phyloP scores from a whole-genome alignment of 345 rosid genomes.

The Eucalyptus lansdowneana region DNA sequence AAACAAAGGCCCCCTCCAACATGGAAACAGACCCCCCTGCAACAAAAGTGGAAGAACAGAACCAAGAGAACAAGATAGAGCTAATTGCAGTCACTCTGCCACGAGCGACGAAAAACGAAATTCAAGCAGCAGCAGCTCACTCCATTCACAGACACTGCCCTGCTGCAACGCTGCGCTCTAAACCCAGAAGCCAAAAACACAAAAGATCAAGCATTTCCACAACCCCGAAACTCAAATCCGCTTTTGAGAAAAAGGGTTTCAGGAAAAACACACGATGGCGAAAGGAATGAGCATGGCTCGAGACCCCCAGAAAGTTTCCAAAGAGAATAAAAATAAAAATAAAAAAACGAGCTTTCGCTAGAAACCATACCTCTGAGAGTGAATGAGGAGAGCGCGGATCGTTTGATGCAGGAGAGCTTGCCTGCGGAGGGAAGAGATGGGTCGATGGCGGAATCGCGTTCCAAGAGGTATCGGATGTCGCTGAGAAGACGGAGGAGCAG shows the following conservation, averaged over 20 bases:
- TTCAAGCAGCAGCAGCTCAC: background rate
- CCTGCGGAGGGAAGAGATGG: background rate
- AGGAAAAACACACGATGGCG: background rate
- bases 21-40: background rate
- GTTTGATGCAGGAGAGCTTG: background rate
- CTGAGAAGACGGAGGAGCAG: background rate
- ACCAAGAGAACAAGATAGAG: background rate
- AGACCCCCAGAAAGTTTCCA: background rate
- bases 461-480: background rate
- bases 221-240: background rate
- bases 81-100: background rate
- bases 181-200: background rate
- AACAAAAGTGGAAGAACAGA: background rate
- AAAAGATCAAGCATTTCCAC: background rate
- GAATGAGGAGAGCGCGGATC: background rate
- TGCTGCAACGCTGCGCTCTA: background rate
- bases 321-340: background rate
- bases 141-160: background rate
- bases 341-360: background rate
- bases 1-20: background rate
- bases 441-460: background rate
- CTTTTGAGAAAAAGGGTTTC: background rate
- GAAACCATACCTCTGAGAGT: background rate
- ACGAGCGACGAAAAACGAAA: background rate
- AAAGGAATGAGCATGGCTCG: background rate